Evolutionary conservation across 2,329 filamentous ascomycete genomes (phyloP).

Genomic region (Aspergillus neoniger): DNA sequence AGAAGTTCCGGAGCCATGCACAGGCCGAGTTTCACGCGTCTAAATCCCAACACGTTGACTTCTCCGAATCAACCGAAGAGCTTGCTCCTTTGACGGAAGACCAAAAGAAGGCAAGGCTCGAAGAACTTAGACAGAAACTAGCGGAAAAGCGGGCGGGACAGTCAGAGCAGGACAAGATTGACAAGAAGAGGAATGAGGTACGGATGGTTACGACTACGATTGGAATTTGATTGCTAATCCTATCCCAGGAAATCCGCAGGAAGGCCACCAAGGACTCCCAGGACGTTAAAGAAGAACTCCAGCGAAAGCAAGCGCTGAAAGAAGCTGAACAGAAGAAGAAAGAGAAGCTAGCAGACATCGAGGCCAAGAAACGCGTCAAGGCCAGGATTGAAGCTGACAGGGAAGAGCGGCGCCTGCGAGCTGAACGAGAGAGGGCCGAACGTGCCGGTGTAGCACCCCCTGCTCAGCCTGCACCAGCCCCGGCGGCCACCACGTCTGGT

Average conservation of each 20-base stretch:
- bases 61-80: conserved; percentile 90
- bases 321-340: conserved; percentile 81
- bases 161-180: conserved; percentile 73
- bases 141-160: conserved; percentile 71
- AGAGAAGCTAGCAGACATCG: conserved; percentile 83
- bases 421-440: conserved; percentile 80
- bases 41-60: conserved; percentile 89
- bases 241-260: conserved; percentile 63
- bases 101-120: conserved; percentile 79
- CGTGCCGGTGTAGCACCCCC: conserved; percentile 70
- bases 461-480: conserved; percentile 49
- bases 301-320: conserved; percentile 87
- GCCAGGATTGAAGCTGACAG: conserved; percentile 95
- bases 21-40: conserved; percentile 88
- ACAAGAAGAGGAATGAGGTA: conserved; percentile 83
- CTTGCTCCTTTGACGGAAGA: conserved; percentile 88
- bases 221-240: conserved; percentile 6
- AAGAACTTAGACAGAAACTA: conserved; percentile 71
- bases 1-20: conserved; percentile 78
- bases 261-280: conserved; percentile 90
- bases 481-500: conserved; percentile 47
- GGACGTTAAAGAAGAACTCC: conserved; percentile 84
- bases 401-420: conserved; percentile 80
- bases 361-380: conserved; percentile 84
- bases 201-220: conserved; percentile 6